Evolutionary conservation across 2,329 filamentous ascomycete species (phyloP), one percentile per base, ranked within the genome.

Genomic region (Cordyceps sp.): DNA sequence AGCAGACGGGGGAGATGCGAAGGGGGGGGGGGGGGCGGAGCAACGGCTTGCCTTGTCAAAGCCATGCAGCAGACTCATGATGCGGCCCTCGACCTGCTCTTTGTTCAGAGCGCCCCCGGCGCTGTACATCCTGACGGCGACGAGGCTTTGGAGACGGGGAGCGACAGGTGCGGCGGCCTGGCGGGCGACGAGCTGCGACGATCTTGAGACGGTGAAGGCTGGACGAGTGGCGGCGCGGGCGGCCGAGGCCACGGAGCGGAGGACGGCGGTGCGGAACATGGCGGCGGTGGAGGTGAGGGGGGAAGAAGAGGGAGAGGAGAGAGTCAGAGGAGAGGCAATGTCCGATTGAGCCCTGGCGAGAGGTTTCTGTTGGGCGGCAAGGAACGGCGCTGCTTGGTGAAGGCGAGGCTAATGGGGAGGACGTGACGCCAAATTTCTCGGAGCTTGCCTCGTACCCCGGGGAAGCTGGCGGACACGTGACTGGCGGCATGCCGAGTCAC

Each of bases 181-280:
- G 46, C 49, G 51, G 55, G 71, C 62, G 39, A 64, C 64, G 58
- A 78, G 61, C 54, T 72, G 64, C 55, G 55, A 67, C 61, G 53
- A 34, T 34, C 34, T 37, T 34, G 71, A 66, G 68, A 63, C 59
- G 60, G 53, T 45, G 68, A 63, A 59, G 59, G 53, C 46, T 42
- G 62, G 60, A 38, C 58, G 55, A 39, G 58, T 55, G 44, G 58
- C 52, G 48, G 55, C 56, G 54, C 64, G 59, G 52, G 66, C 58
- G 42, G 64, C 59, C 54, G 77, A 70, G 57, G 79, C 72, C 53
- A 79, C 73, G 52, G 81, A 78, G 62, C 80, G 80, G 64, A 88
- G 66, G 57, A 90, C 61, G 54, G 81, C 77, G 59, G 81, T 75
- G 64, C 88, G 82, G 70, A 94, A 85, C 88, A 96, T 96, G 32